A percentile compares a stretch with the other conserved stretches of the same genome.
These are phyloP conservation scores for Thielaviopsis populi DNA, from an alignment of 2,329 filamentous ascomycete genomes.

Conservation along the genomic window DNA sequence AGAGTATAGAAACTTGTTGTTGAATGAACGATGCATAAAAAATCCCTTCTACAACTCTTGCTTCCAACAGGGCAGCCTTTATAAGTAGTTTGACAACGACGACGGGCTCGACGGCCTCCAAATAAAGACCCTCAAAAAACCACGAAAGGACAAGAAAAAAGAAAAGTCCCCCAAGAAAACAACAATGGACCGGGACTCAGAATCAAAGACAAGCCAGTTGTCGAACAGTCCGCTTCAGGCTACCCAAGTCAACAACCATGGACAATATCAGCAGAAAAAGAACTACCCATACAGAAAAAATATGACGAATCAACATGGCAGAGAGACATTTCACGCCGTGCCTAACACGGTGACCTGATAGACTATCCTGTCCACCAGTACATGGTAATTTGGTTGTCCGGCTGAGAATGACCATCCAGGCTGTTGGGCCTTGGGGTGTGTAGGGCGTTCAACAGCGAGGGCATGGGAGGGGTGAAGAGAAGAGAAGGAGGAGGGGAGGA, in stretches of 20 bases:
- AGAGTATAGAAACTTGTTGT: not conserved
- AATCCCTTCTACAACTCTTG: not conserved
- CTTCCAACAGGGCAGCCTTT: not conserved
- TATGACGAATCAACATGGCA: not conserved
- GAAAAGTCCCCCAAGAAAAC: not conserved
- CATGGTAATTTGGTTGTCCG: not conserved
- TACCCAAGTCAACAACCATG: not conserved
- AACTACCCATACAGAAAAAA: not conserved
- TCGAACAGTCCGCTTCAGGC: not conserved
- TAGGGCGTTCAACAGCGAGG: not conserved
- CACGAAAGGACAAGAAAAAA: not conserved
- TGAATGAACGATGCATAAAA: not conserved
- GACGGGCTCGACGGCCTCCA: not conserved
- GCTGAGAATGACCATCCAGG: not conserved
- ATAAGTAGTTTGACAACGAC: not conserved
- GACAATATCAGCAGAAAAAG: not conserved
- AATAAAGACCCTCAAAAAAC: not conserved
- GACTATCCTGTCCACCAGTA: not conserved
- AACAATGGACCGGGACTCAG: not conserved
- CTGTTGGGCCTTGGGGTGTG: not conserved
- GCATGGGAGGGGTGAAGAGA: not conserved
- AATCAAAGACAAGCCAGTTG: constrained; percentile 1
- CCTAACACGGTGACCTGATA: not conserved
- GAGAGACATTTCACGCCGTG: not conserved
- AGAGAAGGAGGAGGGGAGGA: not conserved